phyloP scores from a whole-genome alignment of 805 yeast species.

The Pichia nanzhaoensis region DNA sequence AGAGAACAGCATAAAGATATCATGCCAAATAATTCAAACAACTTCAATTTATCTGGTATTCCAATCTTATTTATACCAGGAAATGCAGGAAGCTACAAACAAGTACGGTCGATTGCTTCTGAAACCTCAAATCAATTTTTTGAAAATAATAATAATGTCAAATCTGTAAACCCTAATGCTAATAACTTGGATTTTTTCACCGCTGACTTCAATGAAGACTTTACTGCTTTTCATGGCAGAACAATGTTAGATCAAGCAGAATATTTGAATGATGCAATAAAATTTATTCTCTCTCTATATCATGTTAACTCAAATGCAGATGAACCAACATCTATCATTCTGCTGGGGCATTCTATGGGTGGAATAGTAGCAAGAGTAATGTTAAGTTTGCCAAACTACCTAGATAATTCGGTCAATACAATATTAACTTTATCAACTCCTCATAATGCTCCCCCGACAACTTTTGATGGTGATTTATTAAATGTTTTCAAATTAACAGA shows the following conservation, averaged over 20 bases:
- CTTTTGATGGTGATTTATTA: conserved; percentile 85
- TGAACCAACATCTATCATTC: conserved; percentile 52
- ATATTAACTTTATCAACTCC: conserved; percentile 86
- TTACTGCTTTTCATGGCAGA: conserved; percentile 93
- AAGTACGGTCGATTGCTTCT: conserved; percentile 88
- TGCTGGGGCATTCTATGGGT: conserved; percentile 95
- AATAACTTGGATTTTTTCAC: conserved; percentile 74
- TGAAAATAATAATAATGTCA: conserved; percentile 27
- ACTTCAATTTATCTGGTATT: conserved; percentile 47
- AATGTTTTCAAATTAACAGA: conserved; percentile 68
- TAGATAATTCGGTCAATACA: conserved; percentile 67
- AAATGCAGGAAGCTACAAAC: conserved; percentile 91
- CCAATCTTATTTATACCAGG: conserved; percentile 96
- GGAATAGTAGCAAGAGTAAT: conserved; percentile 88
- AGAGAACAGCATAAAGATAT: conserved; percentile 72
- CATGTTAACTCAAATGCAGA: conserved; percentile 17
- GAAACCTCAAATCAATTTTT: conserved; percentile 54
- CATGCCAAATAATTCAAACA: conserved; percentile 38
- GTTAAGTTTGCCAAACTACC: conserved; percentile 72
- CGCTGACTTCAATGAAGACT: conserved; percentile 92
- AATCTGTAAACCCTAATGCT: conserved; percentile 27
- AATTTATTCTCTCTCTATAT: conserved; percentile 68
- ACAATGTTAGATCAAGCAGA: conserved; percentile 92
- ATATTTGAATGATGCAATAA: conserved; percentile 80
- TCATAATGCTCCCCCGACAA: conserved; percentile 85